phyloP scores from a whole-genome alignment of 768 basidiomycete species.

The Tulasnella sp. region DNA sequence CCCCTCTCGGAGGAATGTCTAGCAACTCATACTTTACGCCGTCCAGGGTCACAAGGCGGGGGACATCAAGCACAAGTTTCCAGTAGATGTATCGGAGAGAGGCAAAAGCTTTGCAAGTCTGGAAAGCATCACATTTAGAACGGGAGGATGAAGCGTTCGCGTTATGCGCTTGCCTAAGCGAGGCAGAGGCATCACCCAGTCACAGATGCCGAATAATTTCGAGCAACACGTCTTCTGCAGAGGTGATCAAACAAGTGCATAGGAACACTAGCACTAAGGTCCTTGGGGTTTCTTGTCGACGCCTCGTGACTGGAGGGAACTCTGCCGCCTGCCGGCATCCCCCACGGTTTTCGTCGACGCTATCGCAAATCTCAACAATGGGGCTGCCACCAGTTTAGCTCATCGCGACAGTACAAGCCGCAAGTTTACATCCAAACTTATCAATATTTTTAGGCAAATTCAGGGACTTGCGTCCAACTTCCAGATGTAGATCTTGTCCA shows the following conservation, averaged over 20 bases:
- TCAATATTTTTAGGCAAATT: background rate
- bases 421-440: too few relatives aligned
- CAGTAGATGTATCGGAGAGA: background rate
- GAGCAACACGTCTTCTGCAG: background rate
- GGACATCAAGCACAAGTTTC: background rate
- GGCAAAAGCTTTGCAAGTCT: conserved; percentile 1
- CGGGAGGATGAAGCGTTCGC: background rate
- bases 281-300: background rate
- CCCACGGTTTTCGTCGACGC: background rate
- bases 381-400: background rate
- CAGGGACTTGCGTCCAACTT: background rate
- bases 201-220: background rate
- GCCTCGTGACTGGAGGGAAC: background rate
- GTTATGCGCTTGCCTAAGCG: background rate
- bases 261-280: background rate
- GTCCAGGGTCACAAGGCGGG: background rate
- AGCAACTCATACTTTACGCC: background rate
- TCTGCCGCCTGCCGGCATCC: too few relatives aligned
- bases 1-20: background rate
- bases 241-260: background rate
- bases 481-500: background rate
- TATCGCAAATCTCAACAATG: background rate
- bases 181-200: background rate
- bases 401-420: background rate
- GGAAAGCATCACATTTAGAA: background rate